Conservation (phyloP, 2,329 filamentous ascomycete species). For the Geosmithia flava region DNA sequence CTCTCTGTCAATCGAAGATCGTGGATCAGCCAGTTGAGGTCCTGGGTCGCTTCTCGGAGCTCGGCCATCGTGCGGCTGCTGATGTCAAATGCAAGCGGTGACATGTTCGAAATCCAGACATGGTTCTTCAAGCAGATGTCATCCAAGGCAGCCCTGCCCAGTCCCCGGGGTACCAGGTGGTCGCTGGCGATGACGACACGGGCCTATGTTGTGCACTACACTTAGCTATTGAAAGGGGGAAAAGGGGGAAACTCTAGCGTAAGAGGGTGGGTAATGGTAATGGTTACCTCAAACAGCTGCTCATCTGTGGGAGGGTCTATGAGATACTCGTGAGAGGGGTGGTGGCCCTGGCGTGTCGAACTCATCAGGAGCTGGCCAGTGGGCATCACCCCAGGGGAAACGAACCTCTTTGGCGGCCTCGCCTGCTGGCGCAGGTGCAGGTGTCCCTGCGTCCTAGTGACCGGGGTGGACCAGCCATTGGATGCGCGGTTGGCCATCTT, state of each 20-base stretch:
- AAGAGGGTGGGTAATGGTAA: neutral
- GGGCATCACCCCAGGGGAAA: neutral
- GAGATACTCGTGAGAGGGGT: neutral
- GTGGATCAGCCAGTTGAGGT: slow-evolving; percentile 17
- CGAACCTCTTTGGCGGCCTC: neutral
- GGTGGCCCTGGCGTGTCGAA: neutral
- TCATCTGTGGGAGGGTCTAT: slow-evolving; percentile 5
- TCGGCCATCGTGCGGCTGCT: slow-evolving; percentile 8
- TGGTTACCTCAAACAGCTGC: slow-evolving; percentile 9
- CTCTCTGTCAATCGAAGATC: slow-evolving; percentile 15
- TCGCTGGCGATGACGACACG: slow-evolving; percentile 15
- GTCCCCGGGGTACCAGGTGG: slow-evolving; percentile 10
- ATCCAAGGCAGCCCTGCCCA: slow-evolving; percentile 13
- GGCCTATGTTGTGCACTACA: slow-evolving; percentile 4
- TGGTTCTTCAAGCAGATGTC: slow-evolving; percentile 13
- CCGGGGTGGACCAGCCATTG: neutral
- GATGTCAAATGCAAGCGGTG: slow-evolving; percentile 13
- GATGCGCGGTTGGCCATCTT: neutral
- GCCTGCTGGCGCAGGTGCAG: neutral
- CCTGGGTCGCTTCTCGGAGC: slow-evolving; percentile 13
- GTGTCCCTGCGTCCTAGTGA: neutral
- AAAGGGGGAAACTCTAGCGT: neutral
- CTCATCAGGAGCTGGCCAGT: neutral
- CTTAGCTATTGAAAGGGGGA: neutral
- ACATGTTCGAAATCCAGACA: slow-evolving; percentile 16